These are phyloP conservation scores for Paramecium octaurelia DNA, from an alignment of 73 alveolate genomes.

Conservation along the genomic window DNA sequence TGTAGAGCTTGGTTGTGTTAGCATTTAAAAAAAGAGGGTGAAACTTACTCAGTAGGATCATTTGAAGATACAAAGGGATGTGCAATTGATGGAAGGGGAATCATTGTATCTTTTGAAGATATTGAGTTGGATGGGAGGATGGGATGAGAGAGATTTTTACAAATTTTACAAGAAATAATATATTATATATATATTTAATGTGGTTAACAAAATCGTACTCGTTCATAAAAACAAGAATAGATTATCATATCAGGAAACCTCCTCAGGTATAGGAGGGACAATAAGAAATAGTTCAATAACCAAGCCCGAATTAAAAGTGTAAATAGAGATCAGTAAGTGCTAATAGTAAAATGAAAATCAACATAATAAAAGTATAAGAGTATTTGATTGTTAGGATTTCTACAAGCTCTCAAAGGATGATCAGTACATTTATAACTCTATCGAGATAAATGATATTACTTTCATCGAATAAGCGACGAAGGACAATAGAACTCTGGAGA, in stretches of 20 bases:
- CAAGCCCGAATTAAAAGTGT: background rate
- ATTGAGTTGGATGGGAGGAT: conserved; percentile 87
- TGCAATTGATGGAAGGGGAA: conserved; percentile 97
- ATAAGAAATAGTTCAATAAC: background rate
- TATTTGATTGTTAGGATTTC: background rate
- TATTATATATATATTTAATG: background rate
- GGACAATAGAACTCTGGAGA: background rate
- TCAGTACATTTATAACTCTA: background rate
- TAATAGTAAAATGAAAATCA: background rate
- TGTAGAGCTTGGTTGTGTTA: conserved; percentile 78
- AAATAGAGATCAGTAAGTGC: background rate
- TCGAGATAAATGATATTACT: background rate
- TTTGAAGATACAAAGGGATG: conserved; percentile 92
- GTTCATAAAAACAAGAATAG: background rate
- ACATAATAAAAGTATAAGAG: background rate
- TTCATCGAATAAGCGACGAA: background rate
- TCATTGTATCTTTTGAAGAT: conserved; percentile 94
- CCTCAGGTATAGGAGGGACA: background rate
- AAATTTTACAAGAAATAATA: background rate
- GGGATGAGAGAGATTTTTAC: conserved; percentile 72
- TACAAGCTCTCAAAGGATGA: background rate
- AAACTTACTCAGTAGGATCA: conserved; percentile 87
- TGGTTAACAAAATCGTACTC: background rate
- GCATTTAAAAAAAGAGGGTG: conserved; percentile 92
- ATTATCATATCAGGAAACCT: background rate